These are phyloP conservation scores for Cyanidiococcus yangmingshanensis DNA, from an alignment of 23 red algal species.

Conservation along the genomic window DNA sequence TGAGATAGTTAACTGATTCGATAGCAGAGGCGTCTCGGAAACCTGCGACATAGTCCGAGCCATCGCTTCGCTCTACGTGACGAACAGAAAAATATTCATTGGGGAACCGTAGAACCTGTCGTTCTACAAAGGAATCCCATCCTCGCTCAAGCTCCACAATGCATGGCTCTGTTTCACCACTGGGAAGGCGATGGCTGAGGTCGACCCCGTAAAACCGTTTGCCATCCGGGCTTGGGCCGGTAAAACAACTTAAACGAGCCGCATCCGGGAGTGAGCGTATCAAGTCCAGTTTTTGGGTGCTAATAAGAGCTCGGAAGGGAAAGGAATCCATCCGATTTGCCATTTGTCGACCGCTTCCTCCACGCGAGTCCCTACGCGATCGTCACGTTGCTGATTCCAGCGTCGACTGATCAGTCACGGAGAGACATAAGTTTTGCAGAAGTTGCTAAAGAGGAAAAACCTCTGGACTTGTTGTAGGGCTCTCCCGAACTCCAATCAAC, in stretches of 20 bases:
- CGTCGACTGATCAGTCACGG: too few species aligned
- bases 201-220: conserved; percentile 12
- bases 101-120: neutral
- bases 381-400: too few species aligned
- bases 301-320: too few species aligned
- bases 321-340: too few species aligned
- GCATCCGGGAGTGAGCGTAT: neutral
- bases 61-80: neutral
- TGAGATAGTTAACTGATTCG: neutral
- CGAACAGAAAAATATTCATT: neutral
- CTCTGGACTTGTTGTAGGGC: too few species aligned
- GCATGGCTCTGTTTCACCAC: neutral
- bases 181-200: neutral
- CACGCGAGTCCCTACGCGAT: too few species aligned
- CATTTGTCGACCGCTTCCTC: too few species aligned
- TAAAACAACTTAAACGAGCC: neutral
- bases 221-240: conserved; percentile 11
- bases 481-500: too few species aligned
- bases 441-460: too few species aligned
- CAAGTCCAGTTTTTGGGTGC: neutral
- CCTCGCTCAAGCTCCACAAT: neutral
- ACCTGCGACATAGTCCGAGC: neutral
- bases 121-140: neutral
- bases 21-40: neutral
- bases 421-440: too few species aligned